Conservation (phyloP, 2,329 filamentous ascomycete species). For the Aspergillaceae sp. region DNA sequence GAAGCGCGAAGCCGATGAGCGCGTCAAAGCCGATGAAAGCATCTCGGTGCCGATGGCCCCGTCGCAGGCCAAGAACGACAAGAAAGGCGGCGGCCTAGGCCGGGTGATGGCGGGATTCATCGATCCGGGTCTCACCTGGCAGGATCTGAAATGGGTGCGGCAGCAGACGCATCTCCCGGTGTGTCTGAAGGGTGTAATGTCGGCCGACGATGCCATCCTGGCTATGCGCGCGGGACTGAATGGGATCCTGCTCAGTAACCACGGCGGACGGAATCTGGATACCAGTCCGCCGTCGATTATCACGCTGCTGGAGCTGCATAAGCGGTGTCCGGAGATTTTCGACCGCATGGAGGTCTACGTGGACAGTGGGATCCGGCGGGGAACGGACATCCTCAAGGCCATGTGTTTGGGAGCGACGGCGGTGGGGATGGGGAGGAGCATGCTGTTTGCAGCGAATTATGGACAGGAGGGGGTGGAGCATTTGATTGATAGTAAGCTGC, state of each 20-base stretch:
- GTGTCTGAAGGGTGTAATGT: slow-evolving; percentile 52
- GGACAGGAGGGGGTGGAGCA: slow-evolving; percentile 49
- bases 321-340: slow-evolving; percentile 43
- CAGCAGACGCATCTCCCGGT: slow-evolving; percentile 42
- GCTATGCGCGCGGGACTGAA: slow-evolving; percentile 45
- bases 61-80: slow-evolving; percentile 40
- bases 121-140: slow-evolving; percentile 46
- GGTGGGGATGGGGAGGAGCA: slow-evolving; percentile 47
- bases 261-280: slow-evolving; percentile 50
- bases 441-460: slow-evolving; percentile 46
- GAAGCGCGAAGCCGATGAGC: slow-evolving; percentile 51
- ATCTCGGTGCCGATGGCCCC: slow-evolving; percentile 38
- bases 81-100: slow-evolving; percentile 46
- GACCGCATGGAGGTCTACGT: slow-evolving; percentile 45
- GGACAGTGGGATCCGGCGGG: slow-evolving; percentile 47
- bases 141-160: slow-evolving; percentile 47
- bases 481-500: slow-evolving; percentile 46
- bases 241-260: slow-evolving; percentile 51
- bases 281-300: slow-evolving; percentile 43
- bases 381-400: slow-evolving; percentile 48
- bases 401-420: slow-evolving; percentile 47
- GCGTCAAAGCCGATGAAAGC: slow-evolving; percentile 40
- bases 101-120: slow-evolving; percentile 46
- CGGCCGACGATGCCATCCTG: slow-evolving; percentile 45
- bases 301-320: slow-evolving; percentile 46